A percentile compares a stretch with the other conserved stretches of the same genome.
Evolutionary conservation across 2,329 filamentous ascomycete genomes (phyloP).

Genomic region (Elsinoe ampelina): DNA sequence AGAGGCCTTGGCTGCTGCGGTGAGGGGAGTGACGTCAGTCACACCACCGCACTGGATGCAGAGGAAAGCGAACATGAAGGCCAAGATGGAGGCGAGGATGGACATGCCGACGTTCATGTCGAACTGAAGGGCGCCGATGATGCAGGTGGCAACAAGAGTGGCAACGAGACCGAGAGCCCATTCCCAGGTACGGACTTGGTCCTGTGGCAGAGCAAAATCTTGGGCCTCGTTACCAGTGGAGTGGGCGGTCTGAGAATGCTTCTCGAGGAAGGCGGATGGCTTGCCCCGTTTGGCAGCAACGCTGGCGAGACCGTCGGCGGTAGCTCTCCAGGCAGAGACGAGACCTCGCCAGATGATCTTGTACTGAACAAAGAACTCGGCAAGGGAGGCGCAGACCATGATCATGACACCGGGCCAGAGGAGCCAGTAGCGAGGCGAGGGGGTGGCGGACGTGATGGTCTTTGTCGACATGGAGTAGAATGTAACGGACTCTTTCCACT

Average conservation of each 20-base stretch:
- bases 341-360: conserved; percentile 39
- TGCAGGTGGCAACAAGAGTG: conserved; percentile 39
- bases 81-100: conserved; percentile 45
- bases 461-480: conserved; percentile 32
- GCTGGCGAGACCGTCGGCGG: conserved; percentile 35
- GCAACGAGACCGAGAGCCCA: conserved; percentile 40
- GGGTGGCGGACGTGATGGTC: conserved; percentile 33
- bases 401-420: conserved; percentile 43
- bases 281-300: conserved; percentile 35
- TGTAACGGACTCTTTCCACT: conserved; percentile 36
- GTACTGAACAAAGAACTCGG: conserved; percentile 30
- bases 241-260: conserved; percentile 27
- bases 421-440: conserved; percentile 45
- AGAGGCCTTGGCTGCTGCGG: conserved; percentile 55
- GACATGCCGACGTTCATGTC: conserved; percentile 47
- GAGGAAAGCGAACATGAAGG: conserved; percentile 50
- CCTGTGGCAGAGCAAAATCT: conserved; percentile 36
- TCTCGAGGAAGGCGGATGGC: conserved; percentile 31
- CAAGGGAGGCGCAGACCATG: conserved; percentile 43
- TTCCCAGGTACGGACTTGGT: conserved; percentile 44
- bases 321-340: conserved; percentile 41
- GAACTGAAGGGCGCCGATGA: conserved; percentile 44
- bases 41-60: conserved; percentile 47
- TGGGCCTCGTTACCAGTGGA: conserved; percentile 34
- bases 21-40: conserved; percentile 50